phyloP scores from a whole-genome alignment of 2,329 filamentous ascomycete genomes.

The Eutypa lata region DNA sequence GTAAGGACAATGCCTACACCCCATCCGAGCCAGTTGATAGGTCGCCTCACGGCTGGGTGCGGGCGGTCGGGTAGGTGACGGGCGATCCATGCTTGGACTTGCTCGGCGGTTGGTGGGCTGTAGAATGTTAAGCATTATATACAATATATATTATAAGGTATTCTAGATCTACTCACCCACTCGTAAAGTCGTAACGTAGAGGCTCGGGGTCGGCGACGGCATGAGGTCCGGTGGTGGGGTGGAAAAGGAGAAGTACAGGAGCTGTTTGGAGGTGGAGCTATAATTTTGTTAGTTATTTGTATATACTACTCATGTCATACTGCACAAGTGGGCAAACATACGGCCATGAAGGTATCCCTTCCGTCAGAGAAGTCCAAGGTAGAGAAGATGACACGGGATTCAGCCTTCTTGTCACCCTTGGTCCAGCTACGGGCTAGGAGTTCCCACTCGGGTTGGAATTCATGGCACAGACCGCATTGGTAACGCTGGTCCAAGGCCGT shows the following conservation, averaged over 20 bases:
- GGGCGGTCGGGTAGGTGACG: conserved; percentile 76
- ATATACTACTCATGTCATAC: conserved; percentile 5
- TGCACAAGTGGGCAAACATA: conserved; percentile 39
- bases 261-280: conserved; percentile 93
- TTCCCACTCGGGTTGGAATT: conserved; percentile 95
- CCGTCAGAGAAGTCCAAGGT: conserved; percentile 88
- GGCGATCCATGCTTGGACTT: conserved; percentile 73
- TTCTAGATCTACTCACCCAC: conserved; percentile 55
- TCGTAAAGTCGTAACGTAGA: conserved; percentile 79
- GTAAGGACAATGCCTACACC: conserved; percentile 64
- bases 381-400: conserved; percentile 72
- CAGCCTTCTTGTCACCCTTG: conserved; percentile 73
- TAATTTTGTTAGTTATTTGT: conserved; percentile 5
- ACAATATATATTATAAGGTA: conserved; percentile 1
- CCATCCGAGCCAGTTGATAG: conserved; percentile 82
- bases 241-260: conserved; percentile 84
- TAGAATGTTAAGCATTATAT: conserved; percentile 11
- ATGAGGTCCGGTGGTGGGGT: conserved; percentile 76
- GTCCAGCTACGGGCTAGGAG: conserved; percentile 82
- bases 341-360: conserved; percentile 80
- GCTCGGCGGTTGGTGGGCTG: conserved; percentile 73
- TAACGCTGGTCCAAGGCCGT: conserved; percentile 83
- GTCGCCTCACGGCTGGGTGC: conserved; percentile 74
- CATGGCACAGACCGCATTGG: conserved; percentile 80
- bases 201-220: conserved; percentile 69